Conservation (phyloP, 139 green algal species). For the Astrephomene gubernaculifera region DNA sequence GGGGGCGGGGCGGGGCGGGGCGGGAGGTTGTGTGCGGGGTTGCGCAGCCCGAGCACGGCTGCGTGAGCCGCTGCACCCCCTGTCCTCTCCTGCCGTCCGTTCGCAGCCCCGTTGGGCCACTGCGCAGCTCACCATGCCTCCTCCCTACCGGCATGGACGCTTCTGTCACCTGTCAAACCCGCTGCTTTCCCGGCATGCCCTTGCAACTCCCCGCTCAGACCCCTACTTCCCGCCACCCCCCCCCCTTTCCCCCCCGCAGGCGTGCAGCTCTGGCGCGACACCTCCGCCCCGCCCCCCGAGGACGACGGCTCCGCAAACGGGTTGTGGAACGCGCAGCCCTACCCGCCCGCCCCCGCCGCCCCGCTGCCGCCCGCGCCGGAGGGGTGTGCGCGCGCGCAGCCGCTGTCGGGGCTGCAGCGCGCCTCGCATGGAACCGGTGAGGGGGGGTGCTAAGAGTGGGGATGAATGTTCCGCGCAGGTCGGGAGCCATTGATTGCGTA, state of each 20-base stretch:
- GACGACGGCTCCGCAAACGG: constrained; percentile 41
- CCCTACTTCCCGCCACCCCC: background rate
- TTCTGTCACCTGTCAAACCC: too few relatives aligned
- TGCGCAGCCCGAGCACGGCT: background rate
- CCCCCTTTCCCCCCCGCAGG: constrained; percentile 40
- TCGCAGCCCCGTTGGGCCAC: too few relatives aligned
- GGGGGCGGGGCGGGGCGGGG: background rate
- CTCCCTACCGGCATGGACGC: too few relatives aligned
- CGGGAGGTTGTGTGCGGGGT: background rate
- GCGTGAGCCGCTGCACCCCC: too few relatives aligned
- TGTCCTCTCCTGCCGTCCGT: too few relatives aligned
- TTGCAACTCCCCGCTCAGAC: background rate
- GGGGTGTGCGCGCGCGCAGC: constrained; percentile 74
- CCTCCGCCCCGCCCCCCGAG: background rate
- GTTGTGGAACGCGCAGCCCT: constrained; percentile 87
- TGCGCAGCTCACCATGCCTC: too few relatives aligned
- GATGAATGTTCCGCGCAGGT: too few relatives aligned
- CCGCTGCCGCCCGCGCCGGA: constrained; percentile 39
- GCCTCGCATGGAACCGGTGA: constrained; percentile 63
- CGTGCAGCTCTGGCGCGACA: constrained; percentile 48
- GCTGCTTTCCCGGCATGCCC: background rate
- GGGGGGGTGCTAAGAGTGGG: too few relatives aligned
- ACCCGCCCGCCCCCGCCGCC: constrained; percentile 63
- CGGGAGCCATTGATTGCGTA: too few relatives aligned
- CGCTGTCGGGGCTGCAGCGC: constrained; percentile 47